Evolutionary conservation across 495 filamentous ascomycete species (phyloP), one percentile per base, ranked within the genome.

Genomic region (Neurospora sp.): DNA sequence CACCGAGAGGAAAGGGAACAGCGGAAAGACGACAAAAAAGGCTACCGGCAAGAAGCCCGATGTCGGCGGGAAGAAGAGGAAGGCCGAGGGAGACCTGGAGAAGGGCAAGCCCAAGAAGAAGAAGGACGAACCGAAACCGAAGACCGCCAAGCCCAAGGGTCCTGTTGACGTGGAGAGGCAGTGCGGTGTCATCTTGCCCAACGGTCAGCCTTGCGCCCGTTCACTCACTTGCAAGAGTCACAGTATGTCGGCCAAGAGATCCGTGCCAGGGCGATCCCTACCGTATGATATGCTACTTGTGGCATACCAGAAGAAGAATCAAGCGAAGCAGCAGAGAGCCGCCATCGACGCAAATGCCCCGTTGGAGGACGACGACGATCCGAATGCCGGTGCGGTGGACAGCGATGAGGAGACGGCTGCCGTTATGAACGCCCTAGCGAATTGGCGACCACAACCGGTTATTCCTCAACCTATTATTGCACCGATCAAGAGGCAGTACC

Each of bases 231-330:
- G 96, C 86, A 99, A 99, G 85, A 94, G 91, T 72, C 96, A 99
- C 76, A 91, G 89, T 40, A 98, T 99, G 96, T 94, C 96, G 12
- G 91, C 96, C 8, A 99, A 99, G 83, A 88, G 96, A 75, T 89
- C 90, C 0, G 96, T 99, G 4, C 91, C 94, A 16, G 96, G 96
- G 6, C 86, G 96, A 40, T 95, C 92, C 42, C 84, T 97, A 69
- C 96, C 96, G 2, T 99, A 99, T 79, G 95, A 98, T 81, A 94
- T 96, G 89, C 84, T 99, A 37, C 87, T 99, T 31, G 89, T 92
- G 39, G 92, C 93, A 20, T 98, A 99, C 81, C 96, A 99, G 84
- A 98, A 98, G 87, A 97, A 97, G 86, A 99, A 98, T 79, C 96
- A 98, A 82, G 96, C 96, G 14, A 95, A 96, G 77, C 92, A 96